Base-by-base conservation (phyloP, 306 rosid genomes). In the Canavalia ensiformis region DNA sequence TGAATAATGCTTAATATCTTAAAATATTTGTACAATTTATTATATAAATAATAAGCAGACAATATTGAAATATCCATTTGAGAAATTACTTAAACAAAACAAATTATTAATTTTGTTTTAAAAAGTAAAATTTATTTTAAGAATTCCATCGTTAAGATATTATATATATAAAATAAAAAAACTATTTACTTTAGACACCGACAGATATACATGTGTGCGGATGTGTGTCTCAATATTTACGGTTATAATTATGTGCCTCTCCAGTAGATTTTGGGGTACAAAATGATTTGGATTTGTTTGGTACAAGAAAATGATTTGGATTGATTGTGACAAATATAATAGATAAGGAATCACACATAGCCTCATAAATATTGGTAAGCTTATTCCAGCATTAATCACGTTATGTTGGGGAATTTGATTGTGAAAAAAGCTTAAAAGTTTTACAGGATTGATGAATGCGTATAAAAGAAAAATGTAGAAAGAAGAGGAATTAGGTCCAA, bases 401-500 rank as follows among this genome's bases (percentile, higher is more conserved):
- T 34, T 71, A 72, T 72, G 25, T 46, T 68, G 0, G 73, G 12
- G 0, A 9, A 44, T 42, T 41, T 66, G 3, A 18, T 18, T 8
- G 34, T 44, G 34, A 68, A 68, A 68, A 41, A 52, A 55, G 52
- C 25, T 18, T 18, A 18, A 54, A 54, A 35, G 2, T 37, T 44
- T n/a, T 33, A 39, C 55, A 42, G 44, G 54, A 66, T 34, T n/a
- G 47, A n/a, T 50, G 18, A 71, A 55, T 29, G 58, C 7, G 6
- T 2, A 60, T 10, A 33, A 71, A 47, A 59, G 30, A 60, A 45
- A 47, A 58, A 3, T 6, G 10, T 5, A 37, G 63, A 82, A 75
- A 75, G 30, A 75, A 45, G 34, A 52, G 28, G 28, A 67, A 45
- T 75, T 8, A 74, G 76, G 39, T 11, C 35, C 52, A 55, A 65